Conservation (phyloP, 306 rosid genomes). For the Cyamopsis tetragonoloba region DNA sequence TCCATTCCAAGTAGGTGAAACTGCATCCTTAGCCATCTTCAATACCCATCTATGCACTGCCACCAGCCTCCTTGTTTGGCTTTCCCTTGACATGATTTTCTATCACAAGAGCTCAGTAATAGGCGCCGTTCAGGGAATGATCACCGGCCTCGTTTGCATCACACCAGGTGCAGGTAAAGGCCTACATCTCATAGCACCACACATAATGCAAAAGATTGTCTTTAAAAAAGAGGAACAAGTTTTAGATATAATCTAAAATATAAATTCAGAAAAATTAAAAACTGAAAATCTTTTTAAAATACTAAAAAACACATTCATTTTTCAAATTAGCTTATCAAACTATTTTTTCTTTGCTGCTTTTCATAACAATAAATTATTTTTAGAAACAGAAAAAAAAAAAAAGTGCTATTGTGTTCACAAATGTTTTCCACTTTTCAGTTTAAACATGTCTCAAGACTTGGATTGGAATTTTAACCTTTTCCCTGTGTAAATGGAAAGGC, state of each 20-base stretch:
- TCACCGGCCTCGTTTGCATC: slow-evolving; percentile 78
- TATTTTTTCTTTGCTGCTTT: too few species aligned
- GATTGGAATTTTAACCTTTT: not conserved
- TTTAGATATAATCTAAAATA: too few species aligned
- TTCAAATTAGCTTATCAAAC: too few species aligned
- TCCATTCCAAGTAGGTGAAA: slow-evolving; percentile 43
- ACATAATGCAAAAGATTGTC: too few species aligned
- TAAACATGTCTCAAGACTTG: not conserved
- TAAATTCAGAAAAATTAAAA: too few species aligned
- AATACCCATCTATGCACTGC: slow-evolving; percentile 73
- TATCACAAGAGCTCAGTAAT: slow-evolving; percentile 61
- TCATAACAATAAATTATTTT: too few species aligned
- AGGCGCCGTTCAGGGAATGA: slow-evolving; percentile 82
- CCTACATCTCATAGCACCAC: not conserved
- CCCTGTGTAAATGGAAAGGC: not conserved
- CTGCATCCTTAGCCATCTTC: slow-evolving; percentile 54
- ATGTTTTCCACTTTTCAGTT: too few species aligned
- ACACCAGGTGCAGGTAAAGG: slow-evolving; percentile 76
- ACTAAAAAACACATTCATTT: too few species aligned
- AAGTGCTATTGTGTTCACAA: too few species aligned
- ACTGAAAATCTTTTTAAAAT: too few species aligned
- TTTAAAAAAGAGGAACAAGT: too few species aligned
- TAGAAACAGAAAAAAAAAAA: too few species aligned
- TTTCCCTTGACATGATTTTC: slow-evolving; percentile 56
- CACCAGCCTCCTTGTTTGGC: slow-evolving; percentile 72